phyloP scores from a whole-genome alignment of 2,329 filamentous ascomycete species.

The Plenodomus lindquistii region DNA sequence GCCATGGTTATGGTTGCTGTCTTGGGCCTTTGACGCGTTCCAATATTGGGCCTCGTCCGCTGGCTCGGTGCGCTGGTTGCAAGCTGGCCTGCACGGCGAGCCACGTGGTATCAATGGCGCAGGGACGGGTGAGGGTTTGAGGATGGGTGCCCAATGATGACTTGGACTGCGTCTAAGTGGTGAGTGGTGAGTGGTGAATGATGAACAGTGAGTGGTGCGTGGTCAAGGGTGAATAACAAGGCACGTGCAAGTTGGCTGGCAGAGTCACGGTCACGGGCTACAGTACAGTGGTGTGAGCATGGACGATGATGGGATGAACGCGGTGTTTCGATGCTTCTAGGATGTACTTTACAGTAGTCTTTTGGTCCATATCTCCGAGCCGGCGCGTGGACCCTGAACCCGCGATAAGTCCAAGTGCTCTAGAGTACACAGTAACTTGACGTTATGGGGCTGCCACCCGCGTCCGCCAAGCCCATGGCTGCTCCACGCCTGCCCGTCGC shows the following conservation, averaged over 20 bases:
- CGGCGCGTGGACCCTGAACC: background rate
- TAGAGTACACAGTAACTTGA: too few relatives aligned
- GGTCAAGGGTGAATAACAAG: too few relatives aligned
- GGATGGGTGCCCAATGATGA: background rate
- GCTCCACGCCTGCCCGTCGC: background rate
- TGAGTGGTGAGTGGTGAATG: background rate
- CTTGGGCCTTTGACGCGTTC: background rate
- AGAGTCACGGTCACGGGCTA: too few relatives aligned
- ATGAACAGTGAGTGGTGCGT: too few relatives aligned
- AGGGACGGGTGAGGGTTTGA: conserved; percentile 21
- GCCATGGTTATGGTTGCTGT: conserved; percentile 46
- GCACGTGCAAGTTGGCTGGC: too few relatives aligned
- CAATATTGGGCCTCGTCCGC: background rate
- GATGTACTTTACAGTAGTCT: too few relatives aligned
- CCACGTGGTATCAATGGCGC: conserved; percentile 25
- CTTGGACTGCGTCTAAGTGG: background rate
- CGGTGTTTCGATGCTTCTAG: too few relatives aligned
- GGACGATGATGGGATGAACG: too few relatives aligned
- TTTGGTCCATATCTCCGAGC: too few relatives aligned
- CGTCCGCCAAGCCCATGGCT: background rate
- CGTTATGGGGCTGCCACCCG: background rate
- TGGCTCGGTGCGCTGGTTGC: background rate
- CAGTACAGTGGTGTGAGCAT: too few relatives aligned
- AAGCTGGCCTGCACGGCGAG: background rate
- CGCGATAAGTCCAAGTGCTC: background rate